Base-by-base conservation (phyloP, 2,329 filamentous ascomycete species). In the Sordariomycetes sp. region DNA sequence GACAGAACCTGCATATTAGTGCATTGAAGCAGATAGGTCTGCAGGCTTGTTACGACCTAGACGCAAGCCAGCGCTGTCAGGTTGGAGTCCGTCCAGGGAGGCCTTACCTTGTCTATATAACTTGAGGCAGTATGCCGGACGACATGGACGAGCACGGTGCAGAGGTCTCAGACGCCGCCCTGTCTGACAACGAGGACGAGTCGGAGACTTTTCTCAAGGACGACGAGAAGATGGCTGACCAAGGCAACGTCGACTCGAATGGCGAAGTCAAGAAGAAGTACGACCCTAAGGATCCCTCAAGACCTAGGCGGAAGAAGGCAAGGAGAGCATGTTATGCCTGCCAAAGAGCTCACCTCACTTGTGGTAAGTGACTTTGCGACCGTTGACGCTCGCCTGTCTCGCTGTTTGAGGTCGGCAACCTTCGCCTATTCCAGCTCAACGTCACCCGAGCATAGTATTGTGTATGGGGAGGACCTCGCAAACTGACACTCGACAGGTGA, bases 271-370 rank as follows among this genome's bases (percentile, higher is more conserved):
- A 78, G 61, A 83, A 82, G 61, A 82, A 80, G 60, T 70, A 79
- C 55, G 72, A 85, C 63, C 77, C 87, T 37, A 96, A 96, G 60
- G 92, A 98, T 56, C 88, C 90, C 37, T 70, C 82, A 50, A 78
- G 92, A 39, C 90, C 92, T 14, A 73, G 88, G 47, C 77, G 92
- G 51, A 98, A 96, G 70, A 98, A 98, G 72, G 92, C 92, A 24
- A 77, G 90, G 47, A 75, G 92, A 57, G 92, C 92, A 38, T 98
- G 92, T 61, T 94, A 83, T 73, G 90, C 92, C 43, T 98, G 92
- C 61, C 92, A 98, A 64, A 75, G 90, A 60, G 92, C 92, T 42
- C 92, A 98, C 72, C 68, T 98, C 56, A 98, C 92, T 44, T 98
- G 92, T 68, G 90, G 92, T 96, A 83, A 74, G 88, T 79, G 43